Conservation (phyloP, 2,329 filamentous ascomycete species). For the Monosporascus sp. region DNA sequence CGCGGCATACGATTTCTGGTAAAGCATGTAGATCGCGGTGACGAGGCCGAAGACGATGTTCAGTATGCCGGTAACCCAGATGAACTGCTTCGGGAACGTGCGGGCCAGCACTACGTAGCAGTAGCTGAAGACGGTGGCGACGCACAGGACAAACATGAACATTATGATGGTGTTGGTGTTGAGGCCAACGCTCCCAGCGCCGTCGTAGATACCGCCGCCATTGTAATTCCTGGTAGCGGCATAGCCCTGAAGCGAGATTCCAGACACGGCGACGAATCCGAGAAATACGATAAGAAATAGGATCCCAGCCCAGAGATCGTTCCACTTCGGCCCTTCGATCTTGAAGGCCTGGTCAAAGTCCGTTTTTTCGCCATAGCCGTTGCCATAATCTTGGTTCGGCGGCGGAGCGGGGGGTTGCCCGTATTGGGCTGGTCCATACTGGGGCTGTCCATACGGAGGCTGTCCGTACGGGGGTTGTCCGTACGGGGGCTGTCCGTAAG, state of each 20-base stretch:
- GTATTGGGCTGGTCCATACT: conserved; percentile 11
- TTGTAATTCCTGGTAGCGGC: conserved; percentile 52
- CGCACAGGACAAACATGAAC: conserved; percentile 70
- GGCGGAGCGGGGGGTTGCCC: conserved; percentile 6
- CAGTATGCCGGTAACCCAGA: conserved; percentile 86
- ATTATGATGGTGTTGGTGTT: conserved; percentile 82
- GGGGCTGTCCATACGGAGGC: not conserved
- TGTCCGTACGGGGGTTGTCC: conserved; percentile 1
- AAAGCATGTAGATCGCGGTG: conserved; percentile 82
- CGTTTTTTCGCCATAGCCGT: conserved; percentile 39
- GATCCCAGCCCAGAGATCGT: conserved; percentile 84
- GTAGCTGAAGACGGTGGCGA: conserved; percentile 71
- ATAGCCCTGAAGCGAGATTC: conserved; percentile 70
- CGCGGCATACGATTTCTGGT: conserved; percentile 68
- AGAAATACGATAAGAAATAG: conserved; percentile 67
- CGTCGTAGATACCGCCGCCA: conserved; percentile 69
- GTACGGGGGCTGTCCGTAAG: too few species aligned
- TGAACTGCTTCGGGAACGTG: conserved; percentile 80
- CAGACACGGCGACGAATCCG: conserved; percentile 74
- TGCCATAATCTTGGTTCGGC: conserved; percentile 5
- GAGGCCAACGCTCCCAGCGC: conserved; percentile 59
- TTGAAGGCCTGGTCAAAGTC: conserved; percentile 78
- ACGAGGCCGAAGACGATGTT: conserved; percentile 82
- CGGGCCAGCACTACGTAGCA: conserved; percentile 72
- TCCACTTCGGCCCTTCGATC: conserved; percentile 76